phyloP scores from a whole-genome alignment of 352 stramenopile species.

The Thalassiosira tumida region DNA sequence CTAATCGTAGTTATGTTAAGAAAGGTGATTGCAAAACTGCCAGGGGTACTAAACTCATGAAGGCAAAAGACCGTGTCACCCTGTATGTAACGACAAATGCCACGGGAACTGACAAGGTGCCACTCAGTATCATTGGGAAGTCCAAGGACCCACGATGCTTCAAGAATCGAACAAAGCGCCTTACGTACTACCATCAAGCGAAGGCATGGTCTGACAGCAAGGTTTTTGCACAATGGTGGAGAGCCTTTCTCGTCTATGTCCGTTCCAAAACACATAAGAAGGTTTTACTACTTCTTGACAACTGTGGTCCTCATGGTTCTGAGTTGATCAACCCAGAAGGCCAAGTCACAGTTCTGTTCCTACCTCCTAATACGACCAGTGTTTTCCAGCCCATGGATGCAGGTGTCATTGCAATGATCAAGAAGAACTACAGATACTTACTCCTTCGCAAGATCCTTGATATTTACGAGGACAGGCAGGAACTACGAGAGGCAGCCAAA shows the following conservation, averaged over 20 bases:
- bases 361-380: slow-evolving; percentile 32
- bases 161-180: not conserved
- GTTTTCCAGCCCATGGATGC: slow-evolving; percentile 40
- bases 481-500: slow-evolving; percentile 2
- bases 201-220: slow-evolving; percentile 34
- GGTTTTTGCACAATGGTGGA: slow-evolving; percentile 35
- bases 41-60: slow-evolving; percentile 32
- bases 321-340: slow-evolving; percentile 17
- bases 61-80: slow-evolving; percentile 31
- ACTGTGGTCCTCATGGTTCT: slow-evolving; percentile 33
- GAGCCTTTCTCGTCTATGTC: not conserved
- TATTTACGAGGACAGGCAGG: slow-evolving; percentile 16
- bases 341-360: slow-evolving; percentile 5
- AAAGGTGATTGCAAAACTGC: not conserved
- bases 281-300: too few species aligned
- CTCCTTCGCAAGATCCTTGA: slow-evolving; percentile 33
- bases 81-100: slow-evolving; percentile 14
- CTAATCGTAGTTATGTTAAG: slow-evolving; percentile 32
- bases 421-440: slow-evolving; percentile 42
- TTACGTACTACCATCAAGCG: slow-evolving; percentile 11
- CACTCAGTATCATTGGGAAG: slow-evolving; percentile 48
- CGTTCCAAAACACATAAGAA: too few species aligned
- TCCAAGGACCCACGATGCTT: slow-evolving; percentile 21
- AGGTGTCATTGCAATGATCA: slow-evolving; percentile 44
- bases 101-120: slow-evolving; percentile 18